These are phyloP conservation scores for Neurospora sp. DNA, from an alignment of 495 filamentous ascomycete species.

Conservation along the genomic window DNA sequence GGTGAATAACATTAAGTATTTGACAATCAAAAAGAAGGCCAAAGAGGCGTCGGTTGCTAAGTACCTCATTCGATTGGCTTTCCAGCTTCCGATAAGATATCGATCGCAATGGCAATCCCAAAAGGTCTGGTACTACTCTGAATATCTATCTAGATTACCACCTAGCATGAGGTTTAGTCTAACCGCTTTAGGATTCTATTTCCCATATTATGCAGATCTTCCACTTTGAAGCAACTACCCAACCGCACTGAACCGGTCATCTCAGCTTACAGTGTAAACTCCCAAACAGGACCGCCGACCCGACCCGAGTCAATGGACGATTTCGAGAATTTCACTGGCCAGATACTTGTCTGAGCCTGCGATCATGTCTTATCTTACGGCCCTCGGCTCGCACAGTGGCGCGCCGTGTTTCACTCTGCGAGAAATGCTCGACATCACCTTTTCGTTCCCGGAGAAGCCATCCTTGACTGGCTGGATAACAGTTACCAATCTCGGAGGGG, in stretches of 20 bases:
- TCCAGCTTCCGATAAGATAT: constrained; percentile 11
- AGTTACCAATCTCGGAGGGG: background rate
- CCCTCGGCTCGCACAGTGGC: background rate
- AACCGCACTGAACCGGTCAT: background rate
- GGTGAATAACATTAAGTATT: background rate
- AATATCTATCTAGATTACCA: constrained; percentile 1
- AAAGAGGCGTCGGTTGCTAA: background rate
- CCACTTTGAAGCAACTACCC: background rate
- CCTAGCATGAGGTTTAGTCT: background rate
- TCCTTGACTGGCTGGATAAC: background rate
- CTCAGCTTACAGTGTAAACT: background rate
- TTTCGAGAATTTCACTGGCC: background rate
- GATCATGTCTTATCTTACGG: background rate
- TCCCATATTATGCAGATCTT: background rate
- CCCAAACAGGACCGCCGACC: background rate
- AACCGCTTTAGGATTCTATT: background rate
- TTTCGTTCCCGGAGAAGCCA: background rate
- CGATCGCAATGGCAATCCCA: background rate
- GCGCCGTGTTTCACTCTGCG: background rate
- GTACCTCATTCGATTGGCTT: constrained; percentile 12
- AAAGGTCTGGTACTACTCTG: constrained; percentile 2
- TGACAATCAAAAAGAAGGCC: background rate
- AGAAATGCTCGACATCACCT: background rate
- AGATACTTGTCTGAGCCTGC: background rate
- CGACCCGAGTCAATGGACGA: background rate